A percentile compares a stretch with the other conserved stretches of the same genome.
Conservation (phyloP, 352 stramenopile species). For the Phytophthora pseudosyringae region DNA sequence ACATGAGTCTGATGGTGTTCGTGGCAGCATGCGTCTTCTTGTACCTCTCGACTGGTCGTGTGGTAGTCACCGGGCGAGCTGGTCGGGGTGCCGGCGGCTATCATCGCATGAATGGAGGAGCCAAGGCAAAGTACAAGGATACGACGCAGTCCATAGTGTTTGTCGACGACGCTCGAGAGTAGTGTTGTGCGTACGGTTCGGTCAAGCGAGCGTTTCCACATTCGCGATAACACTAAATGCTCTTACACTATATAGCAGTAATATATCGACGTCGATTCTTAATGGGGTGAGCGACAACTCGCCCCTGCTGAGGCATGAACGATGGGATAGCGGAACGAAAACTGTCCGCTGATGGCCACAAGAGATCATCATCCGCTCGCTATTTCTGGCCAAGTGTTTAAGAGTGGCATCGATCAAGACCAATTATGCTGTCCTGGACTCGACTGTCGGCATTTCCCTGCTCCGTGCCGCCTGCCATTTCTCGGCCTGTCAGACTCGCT, state of each 20-base stretch:
- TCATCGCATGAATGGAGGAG: conserved; percentile 37
- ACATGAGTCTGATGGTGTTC: conserved; percentile 71
- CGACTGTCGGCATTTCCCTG: background rate
- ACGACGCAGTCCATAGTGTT: conserved; percentile 72
- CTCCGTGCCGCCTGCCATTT: background rate
- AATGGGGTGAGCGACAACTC: conserved; percentile 1
- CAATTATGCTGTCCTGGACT: background rate
- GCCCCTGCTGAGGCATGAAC: conserved; percentile 1
- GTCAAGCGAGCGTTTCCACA: background rate
- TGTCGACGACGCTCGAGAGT: conserved; percentile 78
- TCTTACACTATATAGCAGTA: conserved; percentile 17
- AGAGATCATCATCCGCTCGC: background rate
- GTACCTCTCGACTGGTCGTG: conserved; percentile 51
- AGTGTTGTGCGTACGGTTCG: conserved; percentile 14
- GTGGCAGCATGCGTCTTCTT: conserved; percentile 56
- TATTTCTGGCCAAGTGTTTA: background rate
- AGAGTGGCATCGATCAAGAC: too few species aligned
- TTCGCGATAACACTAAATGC: conserved; percentile 4
- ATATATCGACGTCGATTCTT: conserved; percentile 23
- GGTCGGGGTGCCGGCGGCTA: conserved; percentile 37
- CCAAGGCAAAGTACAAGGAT: conserved; percentile 49
- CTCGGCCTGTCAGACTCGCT: background rate
- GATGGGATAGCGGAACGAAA: background rate
- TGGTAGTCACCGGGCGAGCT: conserved; percentile 14
- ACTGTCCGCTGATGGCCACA: background rate